Percentiles rank a stretch among this genome's conserved stretches.
Evolutionary conservation across 305 asterid species (phyloP).

Genomic region (Caryopteris hybrid): DNA sequence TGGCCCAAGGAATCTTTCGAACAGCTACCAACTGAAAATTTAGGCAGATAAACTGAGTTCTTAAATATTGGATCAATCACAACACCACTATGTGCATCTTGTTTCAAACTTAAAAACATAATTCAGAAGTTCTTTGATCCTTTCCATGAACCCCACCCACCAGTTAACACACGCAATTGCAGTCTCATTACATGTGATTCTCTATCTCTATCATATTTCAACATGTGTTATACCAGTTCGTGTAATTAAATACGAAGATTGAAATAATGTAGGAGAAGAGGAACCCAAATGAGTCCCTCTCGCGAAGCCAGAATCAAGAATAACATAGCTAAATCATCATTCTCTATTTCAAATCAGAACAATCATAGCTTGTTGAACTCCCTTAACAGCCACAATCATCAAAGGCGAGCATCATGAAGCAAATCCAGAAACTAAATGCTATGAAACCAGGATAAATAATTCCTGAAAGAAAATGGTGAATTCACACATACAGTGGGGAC

Average conservation of each 20-base stretch:
- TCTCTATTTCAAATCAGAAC: not conserved
- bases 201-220: not conserved
- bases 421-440: not conserved
- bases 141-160: not conserved
- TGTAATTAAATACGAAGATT: not conserved
- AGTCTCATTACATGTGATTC: not conserved
- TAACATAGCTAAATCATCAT: not conserved
- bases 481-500: constrained; percentile 60
- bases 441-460: not conserved
- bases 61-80: not conserved
- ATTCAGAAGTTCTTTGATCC: no score
- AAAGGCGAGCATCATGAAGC: not conserved
- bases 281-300: not conserved
- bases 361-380: not conserved
- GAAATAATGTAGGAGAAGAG: not conserved
- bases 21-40: constrained; percentile 59
- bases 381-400: not conserved
- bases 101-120: not conserved
- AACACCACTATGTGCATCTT: not conserved
- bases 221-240: not conserved
- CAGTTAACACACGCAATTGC: not conserved
- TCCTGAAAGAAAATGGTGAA: not conserved
- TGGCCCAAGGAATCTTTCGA: constrained; percentile 85
- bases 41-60: not conserved
- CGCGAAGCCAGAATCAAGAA: not conserved